Evolutionary conservation across 352 stramenopile species (phyloP), one percentile per base, ranked within the genome.

Genomic region (Phytophthora megakarya): DNA sequence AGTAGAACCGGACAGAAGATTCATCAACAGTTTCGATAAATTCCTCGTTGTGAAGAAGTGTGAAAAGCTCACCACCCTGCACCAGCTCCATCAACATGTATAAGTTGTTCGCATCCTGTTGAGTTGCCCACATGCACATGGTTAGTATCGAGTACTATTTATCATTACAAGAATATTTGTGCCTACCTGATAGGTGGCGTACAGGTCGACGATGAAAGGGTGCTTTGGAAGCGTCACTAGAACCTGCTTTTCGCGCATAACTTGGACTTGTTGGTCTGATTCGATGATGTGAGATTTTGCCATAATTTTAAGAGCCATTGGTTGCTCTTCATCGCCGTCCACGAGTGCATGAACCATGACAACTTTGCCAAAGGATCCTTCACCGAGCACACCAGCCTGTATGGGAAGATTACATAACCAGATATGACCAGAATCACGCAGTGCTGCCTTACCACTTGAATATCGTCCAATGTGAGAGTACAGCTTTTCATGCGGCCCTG

Each of bases 351-450:
- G 86, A 0, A 98, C 92, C 40, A 99, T 85, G 65, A 95, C 95
- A 3, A 99, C 96, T 61, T 97, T 96, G 28, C 96, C 96, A 72
- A 98, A 99, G 1, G 96, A 98, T 10, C 96, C 96, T 68, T 98
- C 91, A 51, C 96, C 96, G 3, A 99, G 73, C 5, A 98, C 94
- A 21, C 88, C 80, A 26, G 89, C 83, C 83, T 58, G 25, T 25
- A 39, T 16, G 30, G 48, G n/a, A 28, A 8, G 25, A 23, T 21
- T 23, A 19, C 30, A 35, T 19, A 55, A 43, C 19, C 5, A 28
- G 19, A 25, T 3, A 55, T n/a, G 30, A 13, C 15, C 21, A 50
- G 21, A 0, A 12, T 35, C 7, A 46, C 19, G 11, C 16, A 48
- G 5, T 49, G 21, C 16, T 25, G n/a, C 15, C 32, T 59, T 69